Percentiles rank a stretch among this genome's conserved stretches.
Evolutionary conservation across 306 rosid species (phyloP).

Genomic region (Astragalus membranaceus): DNA sequence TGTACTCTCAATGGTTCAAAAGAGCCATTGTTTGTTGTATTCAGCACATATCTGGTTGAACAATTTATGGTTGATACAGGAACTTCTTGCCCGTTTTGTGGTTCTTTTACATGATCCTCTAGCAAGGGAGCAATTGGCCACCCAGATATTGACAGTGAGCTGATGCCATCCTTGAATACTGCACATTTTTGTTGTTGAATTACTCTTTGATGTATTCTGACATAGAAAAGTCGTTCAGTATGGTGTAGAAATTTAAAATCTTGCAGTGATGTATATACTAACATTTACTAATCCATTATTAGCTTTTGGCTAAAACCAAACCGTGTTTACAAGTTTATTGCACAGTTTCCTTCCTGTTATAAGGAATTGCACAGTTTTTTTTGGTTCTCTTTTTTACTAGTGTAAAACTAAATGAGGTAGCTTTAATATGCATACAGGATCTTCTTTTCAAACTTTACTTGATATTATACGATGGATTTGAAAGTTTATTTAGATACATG

Average conservation of each 20-base stretch:
- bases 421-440: background rate
- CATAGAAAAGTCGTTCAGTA: background rate
- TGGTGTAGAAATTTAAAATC: background rate
- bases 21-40: constrained; percentile 1
- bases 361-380: background rate
- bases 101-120: constrained; percentile 94
- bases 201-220: constrained; percentile 11
- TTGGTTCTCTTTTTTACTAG: background rate
- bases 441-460: background rate
- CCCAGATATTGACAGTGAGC: constrained; percentile 84
- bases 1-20: background rate
- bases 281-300: background rate
- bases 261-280: background rate
- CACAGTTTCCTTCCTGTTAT: constrained; percentile 6
- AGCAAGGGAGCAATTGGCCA: constrained; percentile 82
- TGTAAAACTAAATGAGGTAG: background rate
- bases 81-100: constrained; percentile 83
- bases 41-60: constrained; percentile 19
- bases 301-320: constrained; percentile 4
- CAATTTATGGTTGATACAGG: constrained; percentile 42
- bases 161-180: background rate
- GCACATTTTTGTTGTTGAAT: background rate
- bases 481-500: background rate
- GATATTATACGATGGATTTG: constrained; percentile 6
- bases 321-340: background rate